Base-by-base conservation (phyloP, 1,139 yeast genomes). In the Zygotorulaspora mrakii region DNA sequence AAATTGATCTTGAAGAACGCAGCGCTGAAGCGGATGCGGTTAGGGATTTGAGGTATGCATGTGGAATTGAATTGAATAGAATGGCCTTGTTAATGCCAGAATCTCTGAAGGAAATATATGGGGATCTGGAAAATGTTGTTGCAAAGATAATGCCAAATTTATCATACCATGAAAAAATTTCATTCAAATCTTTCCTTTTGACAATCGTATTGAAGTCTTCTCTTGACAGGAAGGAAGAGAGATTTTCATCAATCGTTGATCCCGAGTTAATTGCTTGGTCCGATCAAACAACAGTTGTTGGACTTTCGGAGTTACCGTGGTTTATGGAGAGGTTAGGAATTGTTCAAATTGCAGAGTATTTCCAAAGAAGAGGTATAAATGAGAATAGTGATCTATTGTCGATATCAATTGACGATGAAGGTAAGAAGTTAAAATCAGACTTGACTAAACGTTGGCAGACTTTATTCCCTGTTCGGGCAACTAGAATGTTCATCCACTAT, bases 261-360 rank as follows among this genome's bases (percentile, higher is more conserved):
- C 95, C 96, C 0, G 96, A 91, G 53, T 68, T 94, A 35, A 68
- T 76, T 24, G 94, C 96, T 0, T 94, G 99, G 99, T 81, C 91
- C 1, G 87, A 89, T 37, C 91, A 91, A 11, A 82, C 79, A 12
- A 89, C 97, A 0, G 88, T 87, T 52, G 86, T 86, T 55, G 97
- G 96, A 0, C 67, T 91, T 27, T 71, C 81, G 61, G 95, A 91
- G 56, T 70, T 94, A 37, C 95, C 87, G 49, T 89, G 97, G 96
- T 94, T 94, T 54, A 89, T 91, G 96, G 97, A 89, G 63, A 75
- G 97, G 54, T 74, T 94, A 42, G 98, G 98, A 3, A 86, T 94
- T 39, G 97, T 88, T 3, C 80, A 80, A 59, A 91, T 94, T 56
- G 95, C 96, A 0, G 83, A 84, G 42, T 94, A 94, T 58, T 89